Evolutionary conservation across 768 basidiomycete genomes (phyloP), one percentile per base, ranked within the genome.

Genomic region (Boletus pseudopeckii): DNA sequence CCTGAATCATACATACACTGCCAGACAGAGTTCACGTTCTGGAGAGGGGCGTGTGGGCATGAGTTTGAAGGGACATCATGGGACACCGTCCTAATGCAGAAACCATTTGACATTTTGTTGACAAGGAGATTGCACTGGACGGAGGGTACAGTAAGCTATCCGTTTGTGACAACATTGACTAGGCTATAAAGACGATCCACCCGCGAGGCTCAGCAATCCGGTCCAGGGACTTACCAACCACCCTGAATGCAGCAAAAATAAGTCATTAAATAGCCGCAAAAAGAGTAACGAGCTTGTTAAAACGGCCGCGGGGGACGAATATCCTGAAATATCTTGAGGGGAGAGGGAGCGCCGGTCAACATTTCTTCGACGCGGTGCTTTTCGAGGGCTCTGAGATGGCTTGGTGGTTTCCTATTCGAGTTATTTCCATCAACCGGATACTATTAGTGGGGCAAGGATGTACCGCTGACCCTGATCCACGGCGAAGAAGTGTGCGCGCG

Each of bases 281-380:
- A 37, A 43, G 22, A 17, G 40, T 42, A 52, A 38, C 24, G 37
- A 42, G 13, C 45, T 45, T 18, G 37, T 34, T 40, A 41, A 33
- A 45, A 40, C 32, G 18, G 36, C 54, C 52, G 48, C 45, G 66
- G 52, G 55, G 54, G 54, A 52, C 50, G 33, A 50, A 51, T 8
- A 46, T 58, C 67, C 59, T 54, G 62, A 64, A 71, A 68, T 68
- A 71, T 57, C 69, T 50, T 24, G 50, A 33, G 32, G 56, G 22
- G 30, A 32, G 10, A 11, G 10, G 54, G 45, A 42, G 32, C 44
- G 41, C 45, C 30, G 30, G 32, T 17, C 28, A 36, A 52, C n/a
- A 18, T 17, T 52, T 52, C 67, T 64, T 69, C 67, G 67, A 69
- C 53, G 37, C 64, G 64, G 67, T 60, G 60, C 64, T 68, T 71